Conservation (phyloP, 2,329 filamentous ascomycete genomes). For the Camillea tinctor region DNA sequence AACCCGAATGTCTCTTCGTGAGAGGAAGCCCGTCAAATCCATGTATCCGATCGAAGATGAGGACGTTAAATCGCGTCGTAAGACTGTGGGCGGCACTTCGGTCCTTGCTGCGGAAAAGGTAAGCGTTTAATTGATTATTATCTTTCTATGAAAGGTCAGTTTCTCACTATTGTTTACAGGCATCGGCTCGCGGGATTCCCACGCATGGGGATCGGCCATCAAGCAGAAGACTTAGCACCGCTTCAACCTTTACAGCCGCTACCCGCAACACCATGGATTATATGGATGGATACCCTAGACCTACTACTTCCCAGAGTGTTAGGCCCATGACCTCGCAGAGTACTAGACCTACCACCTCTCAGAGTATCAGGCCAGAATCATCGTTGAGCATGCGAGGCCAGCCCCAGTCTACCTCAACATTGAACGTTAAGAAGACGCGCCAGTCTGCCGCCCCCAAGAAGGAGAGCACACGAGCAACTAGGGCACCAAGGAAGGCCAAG, state of each 20-base stretch:
- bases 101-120: slow-evolving; percentile 46
- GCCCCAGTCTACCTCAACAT: slow-evolving; percentile 34
- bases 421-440: slow-evolving; percentile 61
- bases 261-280: slow-evolving; percentile 18
- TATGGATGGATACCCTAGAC: slow-evolving; percentile 26
- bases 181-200: slow-evolving; percentile 34
- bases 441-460: slow-evolving; percentile 44
- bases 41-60: slow-evolving; percentile 54
- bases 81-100: slow-evolving; percentile 57
- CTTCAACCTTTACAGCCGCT: slow-evolving; percentile 39
- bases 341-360: slow-evolving; percentile 40
- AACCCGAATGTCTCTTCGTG: slow-evolving; percentile 71
- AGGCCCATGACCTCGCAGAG: slow-evolving; percentile 26
- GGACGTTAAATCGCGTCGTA: slow-evolving; percentile 53
- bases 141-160: neutral
- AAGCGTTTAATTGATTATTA: slow-evolving; percentile 12
- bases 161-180: slow-evolving; percentile 28
- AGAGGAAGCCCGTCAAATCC: slow-evolving; percentile 61
- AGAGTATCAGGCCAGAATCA: slow-evolving; percentile 41
- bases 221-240: slow-evolving; percentile 50
- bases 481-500: slow-evolving; percentile 38
- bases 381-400: slow-evolving; percentile 41
- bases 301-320: slow-evolving; percentile 42
- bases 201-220: slow-evolving; percentile 33
- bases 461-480: slow-evolving; percentile 36